Percentiles rank a stretch among this genome's conserved stretches.
phyloP scores from a whole-genome alignment of 495 filamentous ascomycete species.

The Neurospora sp. region DNA sequence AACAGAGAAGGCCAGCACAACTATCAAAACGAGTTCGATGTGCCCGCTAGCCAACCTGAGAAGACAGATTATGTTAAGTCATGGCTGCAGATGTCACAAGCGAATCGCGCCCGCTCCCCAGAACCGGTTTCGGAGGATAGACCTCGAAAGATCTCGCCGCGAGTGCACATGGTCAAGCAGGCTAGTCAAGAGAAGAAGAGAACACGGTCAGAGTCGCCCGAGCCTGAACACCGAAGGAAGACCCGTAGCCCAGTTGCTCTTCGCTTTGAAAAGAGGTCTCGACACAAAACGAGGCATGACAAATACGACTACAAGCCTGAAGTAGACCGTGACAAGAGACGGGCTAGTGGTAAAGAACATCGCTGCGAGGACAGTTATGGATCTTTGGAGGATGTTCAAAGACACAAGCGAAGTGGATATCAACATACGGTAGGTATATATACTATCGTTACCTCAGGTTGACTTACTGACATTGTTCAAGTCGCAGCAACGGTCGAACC shows the following conservation, averaged over 20 bases:
- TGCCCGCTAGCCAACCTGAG: neutral
- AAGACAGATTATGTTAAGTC: constrained; percentile 16
- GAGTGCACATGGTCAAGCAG: neutral
- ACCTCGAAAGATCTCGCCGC: constrained; percentile 1
- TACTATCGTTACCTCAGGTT: neutral
- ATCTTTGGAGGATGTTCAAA: neutral
- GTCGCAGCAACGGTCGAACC: neutral
- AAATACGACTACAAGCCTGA: constrained; percentile 39
- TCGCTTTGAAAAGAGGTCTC: constrained; percentile 46
- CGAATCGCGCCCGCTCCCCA: constrained; percentile 8
- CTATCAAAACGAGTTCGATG: neutral
- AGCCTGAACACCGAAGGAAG: neutral
- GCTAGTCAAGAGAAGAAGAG: constrained; percentile 7
- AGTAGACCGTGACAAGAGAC: constrained; percentile 25
- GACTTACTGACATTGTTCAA: neutral
- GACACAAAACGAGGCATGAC: constrained; percentile 53
- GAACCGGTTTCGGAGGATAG: constrained; percentile 3
- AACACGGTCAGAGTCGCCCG: neutral
- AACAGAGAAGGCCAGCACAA: neutral
- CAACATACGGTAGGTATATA: neutral
- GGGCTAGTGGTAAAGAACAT: neutral
- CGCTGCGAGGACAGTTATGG: neutral
- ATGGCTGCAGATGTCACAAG: constrained; percentile 26
- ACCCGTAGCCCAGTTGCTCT: neutral
- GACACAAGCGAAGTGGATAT: neutral